These are phyloP conservation scores for Colletotrichum endophyticum DNA, from an alignment of 2,329 filamentous ascomycete genomes.

Conservation along the genomic window DNA sequence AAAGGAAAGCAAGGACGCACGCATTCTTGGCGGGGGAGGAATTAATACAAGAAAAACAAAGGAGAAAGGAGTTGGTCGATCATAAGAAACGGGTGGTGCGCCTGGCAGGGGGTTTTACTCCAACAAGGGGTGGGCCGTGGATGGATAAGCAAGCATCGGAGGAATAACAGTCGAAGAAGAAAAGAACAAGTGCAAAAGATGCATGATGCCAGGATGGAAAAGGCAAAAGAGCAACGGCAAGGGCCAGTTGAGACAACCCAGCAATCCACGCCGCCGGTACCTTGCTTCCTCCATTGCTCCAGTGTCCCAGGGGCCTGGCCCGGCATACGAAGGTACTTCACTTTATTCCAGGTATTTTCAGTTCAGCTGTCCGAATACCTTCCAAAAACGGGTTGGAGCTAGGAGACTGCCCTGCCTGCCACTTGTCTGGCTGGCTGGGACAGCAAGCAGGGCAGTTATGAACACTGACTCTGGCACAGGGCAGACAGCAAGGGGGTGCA, in stretches of 20 bases:
- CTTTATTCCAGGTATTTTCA: not conserved
- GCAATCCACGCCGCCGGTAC: conserved; percentile 16
- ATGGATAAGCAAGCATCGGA: conserved; percentile 5
- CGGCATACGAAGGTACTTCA: not conserved
- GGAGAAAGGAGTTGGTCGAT: not conserved
- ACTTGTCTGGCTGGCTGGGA: not conserved
- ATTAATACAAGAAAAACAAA: not conserved
- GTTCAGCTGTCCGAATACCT: not conserved
- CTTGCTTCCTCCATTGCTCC: not conserved
- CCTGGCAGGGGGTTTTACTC: not conserved
- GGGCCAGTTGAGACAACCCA: conserved; percentile 18
- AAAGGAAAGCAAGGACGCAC: not conserved
- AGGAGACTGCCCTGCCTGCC: not conserved
- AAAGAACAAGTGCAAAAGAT: not conserved
- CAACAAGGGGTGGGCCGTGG: not conserved
- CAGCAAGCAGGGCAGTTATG: not conserved
- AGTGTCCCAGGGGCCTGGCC: not conserved
- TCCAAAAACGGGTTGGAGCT: not conserved
- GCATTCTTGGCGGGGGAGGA: not conserved
- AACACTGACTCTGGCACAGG: not conserved
- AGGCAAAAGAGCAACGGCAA: conserved; percentile 3
- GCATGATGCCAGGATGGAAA: not conserved
- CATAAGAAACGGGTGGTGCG: not conserved
- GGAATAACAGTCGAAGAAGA: conserved; percentile 2
- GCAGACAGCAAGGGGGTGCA: not conserved